Conservation (phyloP, 1,284 basidiomycete species). For the Puccinia hordei region DNA sequence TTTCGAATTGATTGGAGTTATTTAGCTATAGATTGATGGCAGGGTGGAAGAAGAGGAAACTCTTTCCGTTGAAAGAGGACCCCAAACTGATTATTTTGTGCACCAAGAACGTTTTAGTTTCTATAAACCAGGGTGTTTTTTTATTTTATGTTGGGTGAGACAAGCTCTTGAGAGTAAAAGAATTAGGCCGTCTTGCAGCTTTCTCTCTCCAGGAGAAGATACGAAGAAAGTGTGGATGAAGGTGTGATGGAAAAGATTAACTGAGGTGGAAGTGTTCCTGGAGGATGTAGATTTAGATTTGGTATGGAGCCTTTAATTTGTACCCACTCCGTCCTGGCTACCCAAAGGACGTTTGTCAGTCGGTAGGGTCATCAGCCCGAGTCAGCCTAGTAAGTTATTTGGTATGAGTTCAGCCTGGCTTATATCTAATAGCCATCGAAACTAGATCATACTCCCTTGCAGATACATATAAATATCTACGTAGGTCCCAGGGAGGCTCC, state of each 20-base stretch:
- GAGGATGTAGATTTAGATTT: not conserved
- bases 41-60: not conserved
- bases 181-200: not conserved
- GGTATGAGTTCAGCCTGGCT: not conserved
- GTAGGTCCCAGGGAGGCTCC: too few relatives aligned
- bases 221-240: not conserved
- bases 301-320: not conserved
- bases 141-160: not conserved
- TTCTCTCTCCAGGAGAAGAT: not conserved
- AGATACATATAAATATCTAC: too few relatives aligned
- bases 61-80: not conserved
- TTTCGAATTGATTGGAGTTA: not conserved
- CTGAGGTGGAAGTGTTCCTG: not conserved
- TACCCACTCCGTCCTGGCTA: not conserved
- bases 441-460: too few relatives aligned
- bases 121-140: not conserved
- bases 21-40: too few relatives aligned
- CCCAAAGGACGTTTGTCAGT: not conserved
- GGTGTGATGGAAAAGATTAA: not conserved
- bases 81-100: not conserved
- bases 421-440: not conserved
- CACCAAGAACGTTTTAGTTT: not conserved
- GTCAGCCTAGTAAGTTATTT: not conserved
- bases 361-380: not conserved
- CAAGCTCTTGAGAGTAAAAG: not conserved